These are phyloP conservation scores for Angophora floribunda DNA, from an alignment of 345 rosid genomes.

Conservation along the genomic window DNA sequence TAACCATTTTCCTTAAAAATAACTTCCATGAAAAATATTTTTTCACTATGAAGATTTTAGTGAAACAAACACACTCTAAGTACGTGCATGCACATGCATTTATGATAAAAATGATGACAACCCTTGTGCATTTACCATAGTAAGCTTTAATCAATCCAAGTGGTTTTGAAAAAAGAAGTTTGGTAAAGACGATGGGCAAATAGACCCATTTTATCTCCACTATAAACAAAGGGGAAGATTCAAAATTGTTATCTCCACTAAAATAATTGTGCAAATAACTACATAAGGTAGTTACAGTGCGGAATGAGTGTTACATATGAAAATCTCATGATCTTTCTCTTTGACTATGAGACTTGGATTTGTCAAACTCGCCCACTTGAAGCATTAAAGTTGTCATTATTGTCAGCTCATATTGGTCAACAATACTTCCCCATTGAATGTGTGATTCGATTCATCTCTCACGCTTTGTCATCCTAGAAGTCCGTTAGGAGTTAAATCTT, in stretches of 20 bases:
- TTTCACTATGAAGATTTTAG: too few species aligned
- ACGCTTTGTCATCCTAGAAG: rapidly evolving
- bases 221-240: not conserved
- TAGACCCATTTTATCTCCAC: not conserved
- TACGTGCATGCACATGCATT: rapidly evolving
- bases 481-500: too few species aligned
- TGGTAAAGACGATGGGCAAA: not conserved
- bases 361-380: too few species aligned
- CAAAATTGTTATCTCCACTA: not conserved
- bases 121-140: not conserved
- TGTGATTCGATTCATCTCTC: too few species aligned
- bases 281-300: too few species aligned
- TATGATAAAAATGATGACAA: not conserved
- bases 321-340: too few species aligned
- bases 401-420: too few species aligned
- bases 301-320: too few species aligned
- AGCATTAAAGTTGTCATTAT: too few species aligned
- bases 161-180: not conserved
- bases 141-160: not conserved
- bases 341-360: too few species aligned
- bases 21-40: rapidly evolving
- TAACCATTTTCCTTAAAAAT: not conserved
- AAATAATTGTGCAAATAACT: too few species aligned
- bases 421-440: too few species aligned
- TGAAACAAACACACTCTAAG: not conserved